These are phyloP conservation scores for Microbotryum saponariae DNA, from an alignment of 1,284 basidiomycete genomes.

Conservation along the genomic window DNA sequence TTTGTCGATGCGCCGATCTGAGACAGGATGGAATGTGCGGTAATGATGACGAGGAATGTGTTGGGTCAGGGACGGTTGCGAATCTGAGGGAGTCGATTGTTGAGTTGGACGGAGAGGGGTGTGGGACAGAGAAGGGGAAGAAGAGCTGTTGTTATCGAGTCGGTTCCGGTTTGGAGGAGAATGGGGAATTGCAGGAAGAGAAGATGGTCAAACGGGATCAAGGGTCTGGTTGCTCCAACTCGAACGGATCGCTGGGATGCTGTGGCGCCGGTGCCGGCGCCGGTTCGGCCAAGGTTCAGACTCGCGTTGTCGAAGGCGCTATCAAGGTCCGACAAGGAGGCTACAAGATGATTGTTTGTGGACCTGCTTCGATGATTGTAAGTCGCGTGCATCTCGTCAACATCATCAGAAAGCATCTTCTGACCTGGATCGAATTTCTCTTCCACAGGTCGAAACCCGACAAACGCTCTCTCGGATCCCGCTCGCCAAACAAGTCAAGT, in stretches of 20 bases:
- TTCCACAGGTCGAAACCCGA: slow-evolving; percentile 11
- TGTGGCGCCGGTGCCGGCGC: no score
- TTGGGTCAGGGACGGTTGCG: slow-evolving; percentile 8
- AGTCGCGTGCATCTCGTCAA: background rate
- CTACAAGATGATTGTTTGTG: slow-evolving; percentile 11
- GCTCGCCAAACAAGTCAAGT: slow-evolving; percentile 19
- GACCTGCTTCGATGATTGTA: slow-evolving; percentile 20
- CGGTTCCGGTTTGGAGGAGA: background rate
- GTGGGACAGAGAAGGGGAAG: background rate
- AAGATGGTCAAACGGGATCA: background rate
- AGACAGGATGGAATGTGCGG: slow-evolving; percentile 1
- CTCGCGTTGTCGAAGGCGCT: background rate
- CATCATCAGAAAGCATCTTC: background rate
- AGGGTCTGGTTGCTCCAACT: no score
- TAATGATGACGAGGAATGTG: slow-evolving; percentile 21
- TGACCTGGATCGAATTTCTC: background rate
- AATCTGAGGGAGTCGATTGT: slow-evolving; percentile 12
- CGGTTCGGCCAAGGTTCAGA: slow-evolving; percentile 5
- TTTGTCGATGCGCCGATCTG: slow-evolving; percentile 17
- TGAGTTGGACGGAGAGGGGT: slow-evolving; percentile 2
- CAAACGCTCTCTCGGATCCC: slow-evolving; percentile 18
- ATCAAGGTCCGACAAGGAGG: no score
- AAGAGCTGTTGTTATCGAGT: slow-evolving; percentile 1
- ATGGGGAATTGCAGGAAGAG: background rate
- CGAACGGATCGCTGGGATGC: no score